Percentiles rank a stretch among this genome's conserved stretches.
phyloP scores from a whole-genome alignment of 148 eudicot species.

The Vaccinium corymbosum region DNA sequence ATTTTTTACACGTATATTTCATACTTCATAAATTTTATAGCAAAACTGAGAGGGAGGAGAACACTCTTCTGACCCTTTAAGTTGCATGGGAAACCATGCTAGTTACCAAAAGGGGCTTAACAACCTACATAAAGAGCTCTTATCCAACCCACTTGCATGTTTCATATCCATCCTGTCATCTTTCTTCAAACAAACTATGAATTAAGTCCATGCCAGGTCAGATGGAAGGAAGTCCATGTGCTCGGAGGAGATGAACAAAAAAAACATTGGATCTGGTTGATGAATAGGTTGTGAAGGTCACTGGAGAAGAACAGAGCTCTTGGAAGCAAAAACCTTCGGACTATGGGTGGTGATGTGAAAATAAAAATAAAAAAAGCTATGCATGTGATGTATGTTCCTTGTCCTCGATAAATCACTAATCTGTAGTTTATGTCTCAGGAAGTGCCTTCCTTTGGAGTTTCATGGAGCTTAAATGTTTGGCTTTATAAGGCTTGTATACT shows the following conservation, averaged over 20 bases:
- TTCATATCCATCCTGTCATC: background rate
- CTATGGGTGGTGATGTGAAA: background rate
- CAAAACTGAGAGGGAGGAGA: background rate
- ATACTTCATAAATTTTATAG: background rate
- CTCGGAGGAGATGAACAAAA: background rate
- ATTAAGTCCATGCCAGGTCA: constrained; percentile 1
- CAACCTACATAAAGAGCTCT: background rate
- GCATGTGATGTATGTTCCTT: background rate
- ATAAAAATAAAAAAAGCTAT: background rate
- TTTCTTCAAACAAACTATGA: background rate
- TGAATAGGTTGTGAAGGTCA: background rate
- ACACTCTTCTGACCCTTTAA: background rate
- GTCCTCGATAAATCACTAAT: background rate
- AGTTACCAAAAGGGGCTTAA: background rate
- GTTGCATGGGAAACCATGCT: background rate
- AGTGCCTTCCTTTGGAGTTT: background rate
- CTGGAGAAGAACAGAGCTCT: background rate
- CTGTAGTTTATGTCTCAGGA: background rate
- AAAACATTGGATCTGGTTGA: background rate
- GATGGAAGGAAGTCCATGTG: background rate
- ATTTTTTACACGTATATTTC: background rate
- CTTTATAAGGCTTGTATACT: background rate
- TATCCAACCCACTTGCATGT: constrained; percentile 5
- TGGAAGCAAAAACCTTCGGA: background rate
- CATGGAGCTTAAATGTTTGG: background rate